Conservation (phyloP, 805 yeast genomes). For the Kuraishia hungarica region DNA sequence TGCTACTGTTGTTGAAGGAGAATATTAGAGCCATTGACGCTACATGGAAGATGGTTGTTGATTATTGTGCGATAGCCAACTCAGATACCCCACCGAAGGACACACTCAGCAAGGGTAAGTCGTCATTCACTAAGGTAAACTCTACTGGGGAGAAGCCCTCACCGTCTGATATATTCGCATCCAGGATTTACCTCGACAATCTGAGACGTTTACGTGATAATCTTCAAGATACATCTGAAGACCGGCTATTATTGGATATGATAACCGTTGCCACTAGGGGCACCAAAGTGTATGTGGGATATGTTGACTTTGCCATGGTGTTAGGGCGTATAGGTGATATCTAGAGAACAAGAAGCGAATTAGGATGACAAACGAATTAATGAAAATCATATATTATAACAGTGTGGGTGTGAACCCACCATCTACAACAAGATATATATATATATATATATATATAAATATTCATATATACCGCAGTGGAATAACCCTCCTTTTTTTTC, state of each 20-base stretch:
- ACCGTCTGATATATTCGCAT: slow-evolving; percentile 12
- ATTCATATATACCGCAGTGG: too few relatives aligned
- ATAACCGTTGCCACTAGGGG: slow-evolving; percentile 32
- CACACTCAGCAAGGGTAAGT: slow-evolving; percentile 13
- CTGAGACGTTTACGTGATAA: slow-evolving; percentile 22
- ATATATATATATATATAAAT: too few relatives aligned
- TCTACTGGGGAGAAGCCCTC: slow-evolving; percentile 9
- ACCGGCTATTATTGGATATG: slow-evolving; percentile 33
- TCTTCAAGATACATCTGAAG: slow-evolving; percentile 23
- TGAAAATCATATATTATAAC: neutral
- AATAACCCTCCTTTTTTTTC: too few relatives aligned
- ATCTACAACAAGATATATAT: neutral
- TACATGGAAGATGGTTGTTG: slow-evolving; percentile 31
- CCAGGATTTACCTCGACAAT: slow-evolving; percentile 27
- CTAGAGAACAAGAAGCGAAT: too few relatives aligned
- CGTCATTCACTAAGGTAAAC: too few relatives aligned
- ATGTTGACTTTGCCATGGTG: slow-evolving; percentile 37
- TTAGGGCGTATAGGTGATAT: slow-evolving; percentile 38
- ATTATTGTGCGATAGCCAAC: neutral
- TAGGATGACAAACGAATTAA: neutral
- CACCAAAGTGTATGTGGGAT: slow-evolving; percentile 24
- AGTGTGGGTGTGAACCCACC: neutral
- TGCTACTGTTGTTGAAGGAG: slow-evolving; percentile 30
- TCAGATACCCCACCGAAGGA: neutral
- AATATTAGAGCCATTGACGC: slow-evolving; percentile 26